Conservation (phyloP, 2,329 filamentous ascomycete genomes). For the Domatiomyces catenatus region DNA sequence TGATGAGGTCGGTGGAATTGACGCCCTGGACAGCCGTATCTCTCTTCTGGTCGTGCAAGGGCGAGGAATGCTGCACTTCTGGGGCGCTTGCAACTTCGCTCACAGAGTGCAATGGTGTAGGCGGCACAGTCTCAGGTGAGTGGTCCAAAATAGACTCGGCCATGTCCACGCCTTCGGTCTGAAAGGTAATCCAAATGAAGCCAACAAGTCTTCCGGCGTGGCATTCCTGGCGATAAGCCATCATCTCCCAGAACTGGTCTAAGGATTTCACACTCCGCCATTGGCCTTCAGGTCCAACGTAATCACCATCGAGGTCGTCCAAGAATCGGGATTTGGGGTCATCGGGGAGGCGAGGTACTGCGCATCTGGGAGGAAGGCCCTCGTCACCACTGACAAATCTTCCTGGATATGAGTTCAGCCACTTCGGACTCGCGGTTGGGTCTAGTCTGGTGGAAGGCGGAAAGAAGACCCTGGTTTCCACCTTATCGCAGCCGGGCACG, state of each 20-base stretch:
- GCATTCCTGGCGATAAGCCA: conserved; percentile 92
- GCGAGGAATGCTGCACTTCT: not conserved
- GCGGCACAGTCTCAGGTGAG: not conserved
- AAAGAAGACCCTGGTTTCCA: conserved; percentile 66
- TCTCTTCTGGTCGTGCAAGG: not conserved
- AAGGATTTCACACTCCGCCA: conserved; percentile 76
- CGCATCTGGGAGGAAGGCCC: conserved; percentile 55
- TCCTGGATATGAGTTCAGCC: conserved; percentile 52
- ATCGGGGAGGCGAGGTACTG: conserved; percentile 84
- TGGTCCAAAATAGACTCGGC: not conserved
- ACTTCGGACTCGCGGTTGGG: conserved; percentile 26
- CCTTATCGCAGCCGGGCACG: conserved; percentile 70
- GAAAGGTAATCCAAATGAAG: conserved; percentile 81
- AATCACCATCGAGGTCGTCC: conserved; percentile 74
- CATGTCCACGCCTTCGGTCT: not conserved
- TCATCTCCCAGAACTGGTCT: conserved; percentile 97
- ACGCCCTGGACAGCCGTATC: not conserved
- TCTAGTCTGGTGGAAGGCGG: conserved; percentile 38
- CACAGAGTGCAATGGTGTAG: not conserved
- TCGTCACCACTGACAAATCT: conserved; percentile 47
- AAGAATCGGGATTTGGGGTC: conserved; percentile 88
- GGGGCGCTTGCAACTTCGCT: not conserved
- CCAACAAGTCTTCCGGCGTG: conserved; percentile 83
- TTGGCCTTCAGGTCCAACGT: conserved; percentile 45
- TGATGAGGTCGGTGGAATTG: not conserved